Evolutionary conservation across 179 eudicot genomes (phyloP).

Genomic region (Beta macrorhiza): DNA sequence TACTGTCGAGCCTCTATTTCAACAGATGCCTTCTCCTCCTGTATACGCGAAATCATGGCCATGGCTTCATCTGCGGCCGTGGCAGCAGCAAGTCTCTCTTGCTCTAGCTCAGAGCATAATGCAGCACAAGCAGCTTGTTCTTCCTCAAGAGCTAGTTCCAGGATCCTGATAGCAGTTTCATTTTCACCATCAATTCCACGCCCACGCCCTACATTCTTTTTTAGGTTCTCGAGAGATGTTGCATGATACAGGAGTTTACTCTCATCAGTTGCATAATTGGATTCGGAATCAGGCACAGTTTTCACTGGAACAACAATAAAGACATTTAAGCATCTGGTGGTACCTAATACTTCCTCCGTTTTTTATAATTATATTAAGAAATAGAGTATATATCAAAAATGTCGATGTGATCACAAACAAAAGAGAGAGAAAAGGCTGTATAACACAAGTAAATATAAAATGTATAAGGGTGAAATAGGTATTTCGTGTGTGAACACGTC

Average conservation of each 20-base stretch:
- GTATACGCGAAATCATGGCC: constrained; percentile 90
- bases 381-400: too few relatives aligned
- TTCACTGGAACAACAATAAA: constrained; percentile 28
- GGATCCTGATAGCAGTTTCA: constrained; percentile 40
- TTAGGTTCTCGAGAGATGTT: constrained; percentile 30
- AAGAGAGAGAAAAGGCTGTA: too few relatives aligned
- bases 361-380: too few relatives aligned
- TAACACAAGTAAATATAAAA: too few relatives aligned
- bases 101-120: constrained; percentile 75
- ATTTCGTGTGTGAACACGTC: too few relatives aligned
- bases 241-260: constrained; percentile 28
- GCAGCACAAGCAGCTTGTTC: constrained; percentile 65
- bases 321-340: constrained; percentile 33
- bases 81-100: constrained; percentile 92
- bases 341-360: too few relatives aligned
- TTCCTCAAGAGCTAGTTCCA: constrained; percentile 65
- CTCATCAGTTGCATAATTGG: constrained; percentile 34
- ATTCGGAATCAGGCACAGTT: constrained; percentile 33
- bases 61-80: constrained; percentile 95
- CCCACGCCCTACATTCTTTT: constrained; percentile 18
- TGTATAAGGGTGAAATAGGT: too few relatives aligned
- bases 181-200: constrained; percentile 36
- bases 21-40: constrained; percentile 89
- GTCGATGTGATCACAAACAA: too few relatives aligned
- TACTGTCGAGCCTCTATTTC: constrained; percentile 93